Evolutionary conservation across 2,329 filamentous ascomycete species (phyloP).

Genomic region (Diaporthe amygdali): DNA sequence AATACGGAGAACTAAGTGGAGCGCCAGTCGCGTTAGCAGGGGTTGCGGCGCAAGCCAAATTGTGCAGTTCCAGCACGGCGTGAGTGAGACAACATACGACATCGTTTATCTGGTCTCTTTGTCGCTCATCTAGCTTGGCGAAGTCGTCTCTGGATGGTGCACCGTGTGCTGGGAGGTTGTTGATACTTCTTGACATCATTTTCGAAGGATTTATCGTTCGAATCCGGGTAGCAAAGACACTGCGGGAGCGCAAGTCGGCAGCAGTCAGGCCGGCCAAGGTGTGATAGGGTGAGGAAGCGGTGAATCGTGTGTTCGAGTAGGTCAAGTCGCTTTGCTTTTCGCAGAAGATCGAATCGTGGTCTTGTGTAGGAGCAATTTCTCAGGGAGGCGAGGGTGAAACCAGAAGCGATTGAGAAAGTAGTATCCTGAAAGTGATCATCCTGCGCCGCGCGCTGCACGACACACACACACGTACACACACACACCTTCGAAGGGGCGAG

Average conservation of each 20-base stretch:
- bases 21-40: slow-evolving; percentile 18
- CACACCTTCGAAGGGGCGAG: background rate
- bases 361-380: slow-evolving; percentile 6
- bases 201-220: slow-evolving; percentile 10
- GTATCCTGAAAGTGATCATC: slow-evolving; percentile 24
- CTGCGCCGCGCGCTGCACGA: slow-evolving; percentile 25
- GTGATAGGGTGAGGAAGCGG: background rate
- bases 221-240: background rate
- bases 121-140: slow-evolving; percentile 75
- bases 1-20: slow-evolving; percentile 81
- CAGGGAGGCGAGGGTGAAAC: slow-evolving; percentile 6
- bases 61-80: background rate
- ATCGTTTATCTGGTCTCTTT: slow-evolving; percentile 91
- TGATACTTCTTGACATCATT: slow-evolving; percentile 27
- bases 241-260: background rate
- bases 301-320: background rate
- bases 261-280: background rate
- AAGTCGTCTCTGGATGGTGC: slow-evolving; percentile 40
- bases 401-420: slow-evolving; percentile 20
- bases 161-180: slow-evolving; percentile 22
- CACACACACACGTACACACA: background rate
- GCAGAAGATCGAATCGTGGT: slow-evolving; percentile 14
- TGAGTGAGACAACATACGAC: slow-evolving; percentile 66
- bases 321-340: background rate
- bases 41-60: background rate